These are phyloP conservation scores for Kuraishia hungarica DNA, from an alignment of 805 yeast genomes.

Conservation along the genomic window DNA sequence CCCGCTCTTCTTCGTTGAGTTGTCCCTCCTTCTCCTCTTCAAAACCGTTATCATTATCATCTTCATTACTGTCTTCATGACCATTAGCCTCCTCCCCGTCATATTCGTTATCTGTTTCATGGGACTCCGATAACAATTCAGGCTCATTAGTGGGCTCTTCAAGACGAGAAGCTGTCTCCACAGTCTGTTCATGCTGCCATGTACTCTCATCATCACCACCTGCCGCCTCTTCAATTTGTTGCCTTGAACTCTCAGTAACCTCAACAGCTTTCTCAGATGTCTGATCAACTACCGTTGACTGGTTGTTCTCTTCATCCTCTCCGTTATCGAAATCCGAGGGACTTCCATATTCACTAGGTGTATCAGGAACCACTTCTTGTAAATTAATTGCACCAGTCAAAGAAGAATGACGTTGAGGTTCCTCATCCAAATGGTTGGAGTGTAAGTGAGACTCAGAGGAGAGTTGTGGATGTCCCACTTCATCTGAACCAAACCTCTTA, in stretches of 20 bases:
- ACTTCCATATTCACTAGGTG: neutral
- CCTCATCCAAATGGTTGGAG: neutral
- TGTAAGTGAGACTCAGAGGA: neutral
- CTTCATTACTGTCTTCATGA: slow-evolving; percentile 6
- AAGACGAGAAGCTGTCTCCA: too few species aligned
- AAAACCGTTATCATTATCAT: slow-evolving; percentile 5
- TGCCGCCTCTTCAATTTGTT: neutral
- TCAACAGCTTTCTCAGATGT: neutral
- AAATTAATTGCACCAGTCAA: neutral
- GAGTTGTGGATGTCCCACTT: neutral
- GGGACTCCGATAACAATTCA: neutral
- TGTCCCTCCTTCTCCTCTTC: slow-evolving; percentile 1
- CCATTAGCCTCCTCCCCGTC: slow-evolving; percentile 1
- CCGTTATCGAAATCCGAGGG: neutral
- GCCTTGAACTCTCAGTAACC: neutral
- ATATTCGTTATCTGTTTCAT: neutral
- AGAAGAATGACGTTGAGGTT: neutral
- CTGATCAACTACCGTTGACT: neutral
- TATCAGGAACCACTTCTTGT: neutral
- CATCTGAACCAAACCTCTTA: neutral
- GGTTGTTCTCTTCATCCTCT: neutral
- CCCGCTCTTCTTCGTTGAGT: slow-evolving; percentile 3
- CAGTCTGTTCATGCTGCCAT: too few species aligned
- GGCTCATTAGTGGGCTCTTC: neutral
- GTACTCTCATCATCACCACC: neutral